Percentiles rank a stretch among this genome's conserved stretches.
phyloP scores from a whole-genome alignment of 2,329 filamentous ascomycete genomes.

The Neofusicoccum kwambonambiense region DNA sequence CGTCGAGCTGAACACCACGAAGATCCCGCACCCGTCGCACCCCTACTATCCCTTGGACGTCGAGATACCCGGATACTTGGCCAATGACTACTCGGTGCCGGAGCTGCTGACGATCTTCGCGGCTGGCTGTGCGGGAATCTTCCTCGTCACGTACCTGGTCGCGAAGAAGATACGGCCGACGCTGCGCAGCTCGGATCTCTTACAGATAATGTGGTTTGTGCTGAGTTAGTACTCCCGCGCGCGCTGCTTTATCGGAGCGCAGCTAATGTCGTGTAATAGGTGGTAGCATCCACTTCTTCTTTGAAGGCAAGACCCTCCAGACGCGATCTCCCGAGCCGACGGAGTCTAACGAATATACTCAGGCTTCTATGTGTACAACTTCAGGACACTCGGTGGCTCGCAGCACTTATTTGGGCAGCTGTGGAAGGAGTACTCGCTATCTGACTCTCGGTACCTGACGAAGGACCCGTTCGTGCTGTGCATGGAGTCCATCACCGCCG shows the following conservation, averaged over 20 bases:
- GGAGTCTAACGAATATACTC: background rate
- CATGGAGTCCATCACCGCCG: slow-evolving; percentile 78
- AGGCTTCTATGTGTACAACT: slow-evolving; percentile 63
- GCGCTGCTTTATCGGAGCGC: too few relatives aligned
- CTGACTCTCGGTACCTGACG: slow-evolving; percentile 83
- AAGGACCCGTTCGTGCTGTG: slow-evolving; percentile 82
- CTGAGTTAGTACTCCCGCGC: slow-evolving; percentile 55
- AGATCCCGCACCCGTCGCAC: slow-evolving; percentile 42
- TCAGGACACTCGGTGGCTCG: slow-evolving; percentile 62
- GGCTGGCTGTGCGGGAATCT: slow-evolving; percentile 55
- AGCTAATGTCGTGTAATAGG: slow-evolving; percentile 39
- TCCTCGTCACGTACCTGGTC: slow-evolving; percentile 56
- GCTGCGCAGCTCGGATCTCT: slow-evolving; percentile 55
- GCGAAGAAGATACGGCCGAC: slow-evolving; percentile 54
- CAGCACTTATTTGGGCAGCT: slow-evolving; percentile 78
- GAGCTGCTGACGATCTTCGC: slow-evolving; percentile 62
- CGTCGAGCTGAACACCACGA: slow-evolving; percentile 1
- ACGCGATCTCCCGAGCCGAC: too few relatives aligned
- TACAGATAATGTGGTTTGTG: slow-evolving; percentile 71
- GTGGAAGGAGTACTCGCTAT: slow-evolving; percentile 90
- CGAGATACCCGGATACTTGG: slow-evolving; percentile 61
- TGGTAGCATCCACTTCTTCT: slow-evolving; percentile 72
- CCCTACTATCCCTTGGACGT: slow-evolving; percentile 71
- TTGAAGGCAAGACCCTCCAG: slow-evolving; percentile 61
- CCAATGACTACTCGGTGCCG: slow-evolving; percentile 62